Percentiles rank a stretch among this genome's conserved stretches.
Conservation (phyloP, 1,139 yeast genomes). For the Debaryomycetaceae sp. region DNA sequence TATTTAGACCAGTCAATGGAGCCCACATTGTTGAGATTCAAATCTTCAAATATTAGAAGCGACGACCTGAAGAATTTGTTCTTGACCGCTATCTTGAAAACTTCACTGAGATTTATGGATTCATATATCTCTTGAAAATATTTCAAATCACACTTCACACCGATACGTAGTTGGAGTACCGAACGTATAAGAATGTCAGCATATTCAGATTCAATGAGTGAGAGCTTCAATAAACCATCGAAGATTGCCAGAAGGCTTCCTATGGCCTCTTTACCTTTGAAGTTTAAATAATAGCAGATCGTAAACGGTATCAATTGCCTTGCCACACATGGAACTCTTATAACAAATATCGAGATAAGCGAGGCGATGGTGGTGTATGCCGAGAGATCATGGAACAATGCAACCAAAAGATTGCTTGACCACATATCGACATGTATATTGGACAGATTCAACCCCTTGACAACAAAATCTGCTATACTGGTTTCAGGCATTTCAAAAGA, state of each 20-base stretch:
- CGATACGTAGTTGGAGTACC: slow-evolving; percentile 43
- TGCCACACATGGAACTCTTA: slow-evolving; percentile 21
- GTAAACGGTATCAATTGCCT: slow-evolving; percentile 20
- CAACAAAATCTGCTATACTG: slow-evolving; percentile 11
- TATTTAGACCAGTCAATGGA: slow-evolving; percentile 9
- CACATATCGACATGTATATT: slow-evolving; percentile 16
- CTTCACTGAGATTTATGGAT: slow-evolving; percentile 24
- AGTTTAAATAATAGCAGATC: slow-evolving; percentile 18
- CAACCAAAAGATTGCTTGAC: slow-evolving; percentile 29
- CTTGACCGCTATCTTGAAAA: slow-evolving; percentile 34
- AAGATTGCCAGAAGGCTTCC: slow-evolving; percentile 8
- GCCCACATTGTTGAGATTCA: slow-evolving; percentile 11
- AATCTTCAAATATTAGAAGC: slow-evolving; percentile 55
- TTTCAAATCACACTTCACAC: slow-evolving; percentile 28
- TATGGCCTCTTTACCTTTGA: slow-evolving; percentile 12
- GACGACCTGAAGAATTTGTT: slow-evolving; percentile 44
- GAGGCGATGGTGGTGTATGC: slow-evolving; percentile 18
- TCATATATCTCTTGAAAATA: slow-evolving; percentile 34
- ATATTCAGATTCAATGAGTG: slow-evolving; percentile 8
- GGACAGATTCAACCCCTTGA: slow-evolving; percentile 7
- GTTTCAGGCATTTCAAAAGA: slow-evolving; percentile 14
- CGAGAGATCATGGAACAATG: slow-evolving; percentile 32
- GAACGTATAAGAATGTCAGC: slow-evolving; percentile 32
- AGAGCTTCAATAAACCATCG: slow-evolving; percentile 8
- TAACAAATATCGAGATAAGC: slow-evolving; percentile 22